phyloP scores from a whole-genome alignment of 768 basidiomycete species.

The Multifurca ochricompacta region DNA sequence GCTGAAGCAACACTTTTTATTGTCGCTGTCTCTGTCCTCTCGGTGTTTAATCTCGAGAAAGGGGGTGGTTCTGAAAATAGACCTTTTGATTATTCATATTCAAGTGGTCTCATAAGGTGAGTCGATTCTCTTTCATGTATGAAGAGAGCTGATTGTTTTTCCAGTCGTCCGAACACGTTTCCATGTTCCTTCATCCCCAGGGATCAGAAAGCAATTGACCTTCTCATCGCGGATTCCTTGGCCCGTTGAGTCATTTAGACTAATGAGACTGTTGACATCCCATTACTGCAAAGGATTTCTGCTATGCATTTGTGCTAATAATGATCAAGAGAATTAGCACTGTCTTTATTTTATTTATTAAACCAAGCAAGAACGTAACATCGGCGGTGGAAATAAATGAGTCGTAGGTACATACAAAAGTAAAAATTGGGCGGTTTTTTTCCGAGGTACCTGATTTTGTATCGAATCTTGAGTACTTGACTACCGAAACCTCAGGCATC shows the following conservation, averaged over 20 bases:
- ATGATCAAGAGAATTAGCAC: no score
- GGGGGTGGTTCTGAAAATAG: neutral
- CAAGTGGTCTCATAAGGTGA: neutral
- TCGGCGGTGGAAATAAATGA: no score
- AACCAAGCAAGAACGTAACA: no score
- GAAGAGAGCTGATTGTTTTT: neutral
- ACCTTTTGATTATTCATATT: neutral
- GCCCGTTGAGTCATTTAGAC: neutral
- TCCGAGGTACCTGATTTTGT: no score
- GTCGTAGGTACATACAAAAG: no score
- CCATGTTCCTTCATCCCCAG: neutral
- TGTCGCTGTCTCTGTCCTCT: neutral
- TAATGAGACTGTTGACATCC: no score
- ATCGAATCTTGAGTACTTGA: no score
- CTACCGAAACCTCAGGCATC: no score
- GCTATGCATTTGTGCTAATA: no score
- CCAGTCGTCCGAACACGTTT: neutral
- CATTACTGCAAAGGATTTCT: no score
- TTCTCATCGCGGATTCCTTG: neutral
- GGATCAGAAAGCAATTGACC: slow-evolving; percentile 3
- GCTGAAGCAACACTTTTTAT: slow-evolving; percentile 12
- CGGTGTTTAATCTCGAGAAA: neutral
- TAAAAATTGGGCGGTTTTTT: no score
- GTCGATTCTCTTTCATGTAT: neutral
- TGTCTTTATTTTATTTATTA: no score